phyloP scores from a whole-genome alignment of 345 rosid species.

The Moricandia moricandioides region DNA sequence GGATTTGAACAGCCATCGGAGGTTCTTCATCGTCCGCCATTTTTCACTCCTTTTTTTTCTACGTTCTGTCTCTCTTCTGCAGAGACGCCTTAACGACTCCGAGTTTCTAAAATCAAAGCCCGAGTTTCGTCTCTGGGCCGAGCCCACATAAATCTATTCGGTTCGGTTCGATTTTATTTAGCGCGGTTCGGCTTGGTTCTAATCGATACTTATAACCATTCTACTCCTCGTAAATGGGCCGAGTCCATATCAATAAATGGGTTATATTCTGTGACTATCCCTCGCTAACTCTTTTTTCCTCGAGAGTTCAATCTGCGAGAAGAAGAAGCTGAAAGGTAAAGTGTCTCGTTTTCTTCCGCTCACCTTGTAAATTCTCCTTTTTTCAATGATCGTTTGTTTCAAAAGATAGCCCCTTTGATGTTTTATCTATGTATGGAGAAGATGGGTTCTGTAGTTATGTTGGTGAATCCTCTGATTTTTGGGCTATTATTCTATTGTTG shows the following conservation, averaged over 20 bases:
- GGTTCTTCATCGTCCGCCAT: constrained; percentile 74
- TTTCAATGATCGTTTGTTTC: background rate
- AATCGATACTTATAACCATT: too few species aligned
- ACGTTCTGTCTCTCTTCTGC: background rate
- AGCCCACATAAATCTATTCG: too few species aligned
- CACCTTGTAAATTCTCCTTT: background rate
- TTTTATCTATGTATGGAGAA: background rate
- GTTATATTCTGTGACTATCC: background rate
- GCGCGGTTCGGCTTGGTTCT: background rate
- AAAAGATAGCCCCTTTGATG: background rate
- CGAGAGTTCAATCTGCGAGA: constrained; percentile 20
- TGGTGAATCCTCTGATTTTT: constrained; percentile 9
- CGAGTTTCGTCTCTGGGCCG: too few species aligned
- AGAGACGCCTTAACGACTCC: background rate
- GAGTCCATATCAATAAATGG: constrained; percentile 2
- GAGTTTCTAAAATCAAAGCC: background rate
- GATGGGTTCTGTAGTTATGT: background rate
- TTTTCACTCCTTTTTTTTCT: constrained; percentile 2
- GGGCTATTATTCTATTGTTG: background rate
- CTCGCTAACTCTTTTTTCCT: background rate
- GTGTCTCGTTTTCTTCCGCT: constrained; percentile 4
- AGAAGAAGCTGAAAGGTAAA: constrained; percentile 22
- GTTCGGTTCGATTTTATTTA: background rate
- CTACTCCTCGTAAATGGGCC: background rate
- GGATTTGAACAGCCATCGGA: constrained; percentile 65